Evolutionary conservation across 208 protist genomes (phyloP).

Genomic region (Leishmania amazonensis): DNA sequence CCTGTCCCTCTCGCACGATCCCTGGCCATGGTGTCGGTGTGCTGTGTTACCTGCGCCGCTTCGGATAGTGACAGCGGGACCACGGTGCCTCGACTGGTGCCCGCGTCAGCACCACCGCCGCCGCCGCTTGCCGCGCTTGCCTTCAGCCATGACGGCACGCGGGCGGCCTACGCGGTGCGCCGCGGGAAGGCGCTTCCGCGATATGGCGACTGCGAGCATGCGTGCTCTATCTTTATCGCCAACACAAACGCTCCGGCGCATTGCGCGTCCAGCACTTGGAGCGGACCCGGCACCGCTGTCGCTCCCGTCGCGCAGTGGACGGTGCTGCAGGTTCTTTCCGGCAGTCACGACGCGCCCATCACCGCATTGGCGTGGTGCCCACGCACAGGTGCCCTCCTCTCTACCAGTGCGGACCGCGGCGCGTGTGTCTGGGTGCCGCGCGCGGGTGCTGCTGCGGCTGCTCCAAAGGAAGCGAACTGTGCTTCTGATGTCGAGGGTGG

Average conservation of each 20-base stretch:
- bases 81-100: neutral
- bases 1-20: neutral
- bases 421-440: conserved; percentile 23
- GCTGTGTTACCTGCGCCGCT: neutral
- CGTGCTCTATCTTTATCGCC: conserved; percentile 15
- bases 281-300: neutral
- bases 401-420: conserved; percentile 17
- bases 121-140: conserved; percentile 14
- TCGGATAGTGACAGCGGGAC: neutral
- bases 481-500: neutral
- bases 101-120: neutral
- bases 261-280: neutral
- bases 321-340: conserved; percentile 8
- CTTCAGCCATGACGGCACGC: conserved; percentile 10
- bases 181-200: conserved; percentile 1
- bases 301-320: conserved; percentile 9
- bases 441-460: neutral
- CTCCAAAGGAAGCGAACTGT: neutral
- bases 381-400: conserved; percentile 18
- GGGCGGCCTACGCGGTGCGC: conserved; percentile 25
- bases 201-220: conserved; percentile 6
- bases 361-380: conserved; percentile 26
- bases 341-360: conserved; percentile 20
- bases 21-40: neutral
- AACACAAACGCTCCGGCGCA: neutral